Conservation (phyloP, 2,329 filamentous ascomycete genomes). For the Sclerotiophoma versabilis region DNA sequence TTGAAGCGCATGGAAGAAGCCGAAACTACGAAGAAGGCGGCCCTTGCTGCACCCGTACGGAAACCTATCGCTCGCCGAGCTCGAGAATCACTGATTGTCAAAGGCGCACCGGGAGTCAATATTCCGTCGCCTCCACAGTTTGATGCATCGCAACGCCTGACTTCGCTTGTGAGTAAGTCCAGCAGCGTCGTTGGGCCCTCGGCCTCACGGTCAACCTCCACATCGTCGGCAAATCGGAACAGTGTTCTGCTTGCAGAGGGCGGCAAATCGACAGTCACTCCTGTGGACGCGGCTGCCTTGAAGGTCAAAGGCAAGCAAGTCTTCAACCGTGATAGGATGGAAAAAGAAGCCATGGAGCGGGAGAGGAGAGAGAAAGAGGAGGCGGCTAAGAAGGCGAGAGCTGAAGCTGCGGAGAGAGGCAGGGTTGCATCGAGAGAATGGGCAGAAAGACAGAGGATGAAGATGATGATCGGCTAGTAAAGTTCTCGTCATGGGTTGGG, state of each 20-base stretch:
- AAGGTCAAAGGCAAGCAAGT: conserved; percentile 54
- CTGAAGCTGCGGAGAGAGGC: conserved; percentile 55
- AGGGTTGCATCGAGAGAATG: conserved; percentile 55
- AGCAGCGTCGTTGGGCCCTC: conserved; percentile 28
- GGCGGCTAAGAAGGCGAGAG: conserved; percentile 55
- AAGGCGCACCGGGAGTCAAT: conserved; percentile 21
- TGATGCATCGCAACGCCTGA: conserved; percentile 19
- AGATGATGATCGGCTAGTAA: conserved; percentile 31
- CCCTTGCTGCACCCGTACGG: conserved; percentile 48
- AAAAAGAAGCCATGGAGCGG: conserved; percentile 51
- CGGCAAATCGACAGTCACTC: conserved; percentile 36
- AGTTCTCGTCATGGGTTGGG: not conserved
- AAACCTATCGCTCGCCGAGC: conserved; percentile 52
- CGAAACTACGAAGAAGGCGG: conserved; percentile 48
- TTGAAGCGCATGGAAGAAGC: conserved; percentile 43
- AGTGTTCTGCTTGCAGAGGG: conserved; percentile 29
- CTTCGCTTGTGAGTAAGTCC: conserved; percentile 31
- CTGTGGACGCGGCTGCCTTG: conserved; percentile 40
- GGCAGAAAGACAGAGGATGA: conserved; percentile 58
- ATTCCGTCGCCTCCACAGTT: conserved; percentile 19
- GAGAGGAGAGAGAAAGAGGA: conserved; percentile 57
- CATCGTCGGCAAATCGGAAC: conserved; percentile 33
- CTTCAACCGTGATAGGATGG: conserved; percentile 53
- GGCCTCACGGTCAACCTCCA: conserved; percentile 29
- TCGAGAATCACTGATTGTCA: conserved; percentile 20